Evolutionary conservation across 2,329 filamentous ascomycete genomes (phyloP), one percentile per base, ranked within the genome.

Genomic region (Aspergillus pseudonomiae): DNA sequence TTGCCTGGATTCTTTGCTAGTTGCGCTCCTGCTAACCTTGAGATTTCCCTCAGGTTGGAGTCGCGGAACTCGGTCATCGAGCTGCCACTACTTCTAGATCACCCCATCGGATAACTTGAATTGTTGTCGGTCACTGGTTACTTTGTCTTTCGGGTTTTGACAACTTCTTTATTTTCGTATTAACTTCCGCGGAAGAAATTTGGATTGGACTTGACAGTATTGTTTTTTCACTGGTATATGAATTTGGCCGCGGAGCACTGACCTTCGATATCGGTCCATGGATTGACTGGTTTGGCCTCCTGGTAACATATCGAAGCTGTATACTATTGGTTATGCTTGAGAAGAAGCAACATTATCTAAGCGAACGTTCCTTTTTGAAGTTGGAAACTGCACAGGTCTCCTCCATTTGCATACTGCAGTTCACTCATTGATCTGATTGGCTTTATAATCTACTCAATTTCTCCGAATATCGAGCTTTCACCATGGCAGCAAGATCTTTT

Each of bases 401-500:
- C 48, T 7, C 16, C 26, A 24, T 12, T 50, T 14, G 16, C 26
- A 41, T 30, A 28, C 16, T 50, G 26, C 46, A 30, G 46, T 50
- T 28, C 3, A n/a, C 46, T 50, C 46, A 19, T 50, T 28, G 48
- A n/a, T 4, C 46, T 50, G 24, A 5, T 30, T 19, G 48, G 16
- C 9, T 30, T 6, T 32, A n/a, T 52, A 24, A 26, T 50, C 30
- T 6, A n/a, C 46, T 50, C 46, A 19, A 30, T 14, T 28, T 10
- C 45, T 52, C 19, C 6, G 2, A 28, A 26, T 50, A 30, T n/a
- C 3, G 11, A 59, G 36, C 19, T 21, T 50, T 6, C 52, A 65
- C 39, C 32, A 72, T 72, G 69, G 64, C 64, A 19, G 56, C 60
- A 41, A 63, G 52, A 43, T 53, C 63, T 16, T 24, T 63, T 48